Conservation (phyloP, 2,329 filamentous ascomycete genomes). For the Stagonosporopsis vannaccii region DNA sequence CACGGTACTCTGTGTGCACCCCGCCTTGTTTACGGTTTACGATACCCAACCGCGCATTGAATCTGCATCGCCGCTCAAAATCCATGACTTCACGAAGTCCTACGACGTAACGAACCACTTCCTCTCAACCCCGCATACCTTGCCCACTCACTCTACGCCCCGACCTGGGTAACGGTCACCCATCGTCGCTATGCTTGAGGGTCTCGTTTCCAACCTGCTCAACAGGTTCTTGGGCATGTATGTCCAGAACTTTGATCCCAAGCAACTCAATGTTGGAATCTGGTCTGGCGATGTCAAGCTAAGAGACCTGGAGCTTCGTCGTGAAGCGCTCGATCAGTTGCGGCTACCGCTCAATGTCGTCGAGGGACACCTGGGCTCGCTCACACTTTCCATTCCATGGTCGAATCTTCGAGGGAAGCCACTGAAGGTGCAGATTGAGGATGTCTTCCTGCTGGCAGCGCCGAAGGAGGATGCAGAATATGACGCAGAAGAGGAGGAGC, state of each 20-base stretch:
- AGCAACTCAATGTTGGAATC: constrained; percentile 97
- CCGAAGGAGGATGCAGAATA: constrained; percentile 96
- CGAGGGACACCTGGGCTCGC: constrained; percentile 89
- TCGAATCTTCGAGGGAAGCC: constrained; percentile 94
- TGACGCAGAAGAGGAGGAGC: constrained; percentile 89
- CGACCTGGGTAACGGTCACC: constrained; percentile 76
- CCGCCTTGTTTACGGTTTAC: constrained; percentile 36
- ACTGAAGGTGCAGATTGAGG: constrained; percentile 92
- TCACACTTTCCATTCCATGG: constrained; percentile 95
- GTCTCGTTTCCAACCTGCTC: constrained; percentile 92
- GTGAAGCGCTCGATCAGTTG: constrained; percentile 95
- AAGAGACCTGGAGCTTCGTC: constrained; percentile 86
- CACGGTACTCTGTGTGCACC: constrained; percentile 13
- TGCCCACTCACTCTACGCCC: constrained; percentile 49
- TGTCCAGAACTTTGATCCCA: constrained; percentile 98
- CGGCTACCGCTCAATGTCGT: constrained; percentile 96
- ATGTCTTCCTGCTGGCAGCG: constrained; percentile 94
- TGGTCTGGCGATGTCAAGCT: constrained; percentile 99
- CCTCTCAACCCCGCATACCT: constrained; percentile 30
- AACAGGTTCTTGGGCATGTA: constrained; percentile 99
- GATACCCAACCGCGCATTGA: constrained; percentile 33
- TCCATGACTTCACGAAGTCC: constrained; percentile 44
- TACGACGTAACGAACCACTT: constrained; percentile 39
- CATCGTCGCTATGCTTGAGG: constrained; percentile 83
- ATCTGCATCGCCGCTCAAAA: constrained; percentile 26